These are phyloP conservation scores for Eremochloa ophiuroides DNA, from an alignment of 176 grass and related monocot species.

Conservation along the genomic window DNA sequence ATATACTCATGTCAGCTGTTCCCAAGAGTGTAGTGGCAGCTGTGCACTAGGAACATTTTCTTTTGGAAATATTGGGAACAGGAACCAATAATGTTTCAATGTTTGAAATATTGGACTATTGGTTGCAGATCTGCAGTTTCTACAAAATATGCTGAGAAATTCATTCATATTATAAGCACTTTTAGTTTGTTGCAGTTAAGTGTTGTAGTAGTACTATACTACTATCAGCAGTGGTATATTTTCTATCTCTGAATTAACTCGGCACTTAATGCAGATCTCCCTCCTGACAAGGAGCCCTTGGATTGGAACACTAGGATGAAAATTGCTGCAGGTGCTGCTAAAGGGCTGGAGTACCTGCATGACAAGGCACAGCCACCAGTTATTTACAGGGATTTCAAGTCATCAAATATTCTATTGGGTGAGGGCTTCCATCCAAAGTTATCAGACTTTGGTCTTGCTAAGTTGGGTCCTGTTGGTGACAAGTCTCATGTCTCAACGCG, in stretches of 20 bases:
- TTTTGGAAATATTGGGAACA: conserved; percentile 5
- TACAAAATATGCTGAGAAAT: background rate
- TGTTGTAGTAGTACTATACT: background rate
- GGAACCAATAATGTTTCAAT: background rate
- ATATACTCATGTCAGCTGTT: background rate
- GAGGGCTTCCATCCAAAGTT: conserved; percentile 79
- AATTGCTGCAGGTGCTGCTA: conserved; percentile 86
- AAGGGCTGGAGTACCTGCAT: conserved; percentile 93
- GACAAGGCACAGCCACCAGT: conserved; percentile 77
- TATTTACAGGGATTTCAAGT: conserved; percentile 96
- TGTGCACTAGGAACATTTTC: conserved; percentile 6
- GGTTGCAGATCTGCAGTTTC: background rate
- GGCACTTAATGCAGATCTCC: conserved; percentile 60
- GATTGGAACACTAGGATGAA: conserved; percentile 95
- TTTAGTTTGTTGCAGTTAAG: conserved; percentile 3
- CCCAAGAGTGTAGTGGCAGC: background rate
- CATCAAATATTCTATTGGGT: conserved; percentile 83
- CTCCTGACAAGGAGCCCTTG: conserved; percentile 56
- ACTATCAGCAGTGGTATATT: background rate
- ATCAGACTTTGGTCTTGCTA: conserved; percentile 92
- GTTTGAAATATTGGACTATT: background rate
- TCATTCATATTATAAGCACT: background rate
- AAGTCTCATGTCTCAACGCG: conserved; percentile 97
- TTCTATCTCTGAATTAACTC: conserved; percentile 16
- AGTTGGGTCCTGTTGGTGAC: conserved; percentile 85